These are phyloP conservation scores for Hordeum marinum DNA, from an alignment of 176 grass and related monocot genomes.

Conservation along the genomic window DNA sequence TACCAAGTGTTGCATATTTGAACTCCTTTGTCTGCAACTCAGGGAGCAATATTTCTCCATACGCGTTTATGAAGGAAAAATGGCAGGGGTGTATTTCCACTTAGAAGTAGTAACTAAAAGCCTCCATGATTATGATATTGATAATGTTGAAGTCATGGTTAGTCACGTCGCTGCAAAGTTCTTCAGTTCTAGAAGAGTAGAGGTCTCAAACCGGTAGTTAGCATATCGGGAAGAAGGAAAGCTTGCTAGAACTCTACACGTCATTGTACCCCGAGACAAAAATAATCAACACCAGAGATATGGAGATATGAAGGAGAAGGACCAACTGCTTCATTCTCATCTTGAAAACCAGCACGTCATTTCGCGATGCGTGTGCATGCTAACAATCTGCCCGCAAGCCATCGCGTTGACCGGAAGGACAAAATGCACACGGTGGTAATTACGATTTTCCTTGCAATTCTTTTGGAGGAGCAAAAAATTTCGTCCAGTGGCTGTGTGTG, in stretches of 20 bases:
- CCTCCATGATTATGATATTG: not conserved
- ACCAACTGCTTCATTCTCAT: not conserved
- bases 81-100: not conserved
- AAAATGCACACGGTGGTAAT: too few relatives aligned
- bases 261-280: not conserved
- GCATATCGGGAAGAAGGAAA: not conserved
- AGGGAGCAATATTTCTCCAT: not conserved
- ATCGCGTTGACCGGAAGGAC: too few relatives aligned
- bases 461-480: not conserved
- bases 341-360: not conserved
- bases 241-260: not conserved
- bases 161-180: not conserved
- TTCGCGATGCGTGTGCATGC: not conserved
- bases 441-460: not conserved
- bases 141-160: not conserved
- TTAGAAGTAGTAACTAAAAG: not conserved
- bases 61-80: not conserved
- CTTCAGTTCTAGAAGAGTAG: not conserved
- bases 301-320: not conserved
- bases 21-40: too few relatives aligned
- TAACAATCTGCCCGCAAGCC: too few relatives aligned
- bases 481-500: not conserved
- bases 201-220: conserved; percentile 8
- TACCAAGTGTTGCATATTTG: too few relatives aligned
- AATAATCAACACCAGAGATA: not conserved